Base-by-base conservation (phyloP, 176 grass and related monocot species). In the Rhipidocladum racemiflorum region DNA sequence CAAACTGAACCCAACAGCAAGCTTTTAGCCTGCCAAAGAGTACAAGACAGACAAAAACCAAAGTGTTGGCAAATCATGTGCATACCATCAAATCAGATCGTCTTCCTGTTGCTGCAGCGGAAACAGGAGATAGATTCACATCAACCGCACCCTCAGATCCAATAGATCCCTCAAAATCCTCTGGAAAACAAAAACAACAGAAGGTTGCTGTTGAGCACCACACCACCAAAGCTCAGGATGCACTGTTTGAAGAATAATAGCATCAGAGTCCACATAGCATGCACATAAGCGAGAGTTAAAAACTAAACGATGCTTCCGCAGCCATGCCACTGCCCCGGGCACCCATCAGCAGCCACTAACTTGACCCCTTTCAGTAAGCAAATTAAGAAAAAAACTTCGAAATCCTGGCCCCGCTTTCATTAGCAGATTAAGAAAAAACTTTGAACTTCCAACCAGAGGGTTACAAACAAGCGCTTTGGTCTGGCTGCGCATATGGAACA, bases 171-270 rank as follows among this genome's bases (percentile, higher is more conserved):
- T 72, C 61, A 76, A 65, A 45, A 61, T 61, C 51, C 57, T 89
- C 90, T 92, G 87, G 76, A 92, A 92, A 92, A 89, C 79, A 92
- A 87, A 89, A 92, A 82, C 67, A 85, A 88, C 49, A 84, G 61
- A 90, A 90, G 79, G 60, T 82, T 74, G 68, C 69, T 42, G 81
- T 72, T 86, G 80, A 92, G 87, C 83, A 87, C 83, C 75, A 83
- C 44, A 39, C 61, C 30, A 68, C 48, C 80, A 70, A 86, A 81
- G 82, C 67, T 71, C 86, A 86, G 5, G 42, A 67, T 62, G 60
- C 72, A 78, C 12, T 85, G 65, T 80, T 86, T 68, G 75, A 83
- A 86, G 80, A 84, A 81, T 78, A 65, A 80, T 78, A 85, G 71
- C 65, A 78, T 71, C 25, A 85, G 36, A 80, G 34, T 71, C 63